Evolutionary conservation across 352 stramenopile genomes (phyloP).

Genomic region (Pythium aquatile): DNA sequence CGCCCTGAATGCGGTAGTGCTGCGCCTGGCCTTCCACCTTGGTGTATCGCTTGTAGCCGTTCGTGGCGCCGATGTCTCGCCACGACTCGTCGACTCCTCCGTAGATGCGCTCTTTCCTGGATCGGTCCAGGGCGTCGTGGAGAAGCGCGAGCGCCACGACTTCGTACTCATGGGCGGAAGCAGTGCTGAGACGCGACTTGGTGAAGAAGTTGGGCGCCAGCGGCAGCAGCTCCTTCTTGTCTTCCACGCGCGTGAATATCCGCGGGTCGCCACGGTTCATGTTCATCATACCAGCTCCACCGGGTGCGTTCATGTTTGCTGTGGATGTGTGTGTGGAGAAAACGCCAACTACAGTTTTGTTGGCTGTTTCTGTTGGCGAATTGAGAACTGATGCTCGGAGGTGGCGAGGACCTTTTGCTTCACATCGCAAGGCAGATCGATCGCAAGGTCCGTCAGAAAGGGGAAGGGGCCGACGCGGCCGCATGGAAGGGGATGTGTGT

Average conservation of each 20-base stretch:
- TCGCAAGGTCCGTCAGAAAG: not conserved
- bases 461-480: not conserved
- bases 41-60: slow-evolving; percentile 58
- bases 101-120: slow-evolving; percentile 37
- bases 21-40: slow-evolving; percentile 44
- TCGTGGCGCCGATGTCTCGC: slow-evolving; percentile 50
- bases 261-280: slow-evolving; percentile 30
- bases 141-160: slow-evolving; percentile 38
- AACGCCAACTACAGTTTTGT: not conserved
- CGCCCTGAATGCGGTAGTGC: slow-evolving; percentile 59
- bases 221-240: slow-evolving; percentile 32
- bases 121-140: slow-evolving; percentile 41
- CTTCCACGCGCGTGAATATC: slow-evolving; percentile 31
- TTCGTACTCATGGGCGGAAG: slow-evolving; percentile 42
- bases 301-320: slow-evolving; percentile 25
- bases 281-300: slow-evolving; percentile 13
- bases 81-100: slow-evolving; percentile 48
- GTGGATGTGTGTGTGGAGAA: slow-evolving; percentile 5
- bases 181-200: slow-evolving; percentile 34
- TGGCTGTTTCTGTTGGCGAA: slow-evolving; percentile 4
- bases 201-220: slow-evolving; percentile 51
- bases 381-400: slow-evolving; percentile 1
- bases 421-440: not conserved
- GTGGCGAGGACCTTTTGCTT: not conserved
- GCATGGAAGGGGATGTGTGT: slow-evolving; percentile 2